Conservation (phyloP, 371 early-diverging fungal genomes). For the Smittium mucronatum region DNA sequence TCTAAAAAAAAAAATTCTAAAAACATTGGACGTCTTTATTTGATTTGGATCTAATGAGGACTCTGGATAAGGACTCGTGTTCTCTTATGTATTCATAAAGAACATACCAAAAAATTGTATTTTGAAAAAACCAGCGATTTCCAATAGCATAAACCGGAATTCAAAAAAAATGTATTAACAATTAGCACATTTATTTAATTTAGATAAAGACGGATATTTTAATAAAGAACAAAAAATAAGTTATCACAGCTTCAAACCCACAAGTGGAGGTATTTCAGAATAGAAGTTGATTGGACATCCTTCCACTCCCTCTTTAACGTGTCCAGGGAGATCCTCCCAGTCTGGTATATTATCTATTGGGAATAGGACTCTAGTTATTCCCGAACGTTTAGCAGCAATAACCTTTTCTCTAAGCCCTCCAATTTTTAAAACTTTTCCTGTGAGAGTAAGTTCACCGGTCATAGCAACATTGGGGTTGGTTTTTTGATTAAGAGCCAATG, state of each 20-base stretch:
- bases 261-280: constrained; percentile 39
- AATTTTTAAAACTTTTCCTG: constrained; percentile 91
- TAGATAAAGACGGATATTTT: too few species aligned
- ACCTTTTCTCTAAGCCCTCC: constrained; percentile 96
- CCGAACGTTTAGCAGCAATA: constrained; percentile 92
- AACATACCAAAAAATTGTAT: too few species aligned
- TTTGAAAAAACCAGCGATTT: too few species aligned
- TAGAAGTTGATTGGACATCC: constrained; percentile 77
- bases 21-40: too few species aligned
- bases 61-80: too few species aligned
- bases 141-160: too few species aligned
- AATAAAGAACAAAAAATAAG: too few species aligned
- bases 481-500: constrained; percentile 68
- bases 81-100: too few species aligned
- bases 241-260: constrained; percentile 25
- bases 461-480: constrained; percentile 74
- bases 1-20: too few species aligned
- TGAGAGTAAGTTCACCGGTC: constrained; percentile 96
- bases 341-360: constrained; percentile 80
- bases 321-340: constrained; percentile 88
- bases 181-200: too few species aligned
- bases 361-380: constrained; percentile 75
- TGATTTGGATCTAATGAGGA: too few species aligned
- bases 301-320: constrained; percentile 77
- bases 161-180: too few species aligned